phyloP scores from a whole-genome alignment of 1,284 basidiomycete genomes.

The Ustilago loliicola region DNA sequence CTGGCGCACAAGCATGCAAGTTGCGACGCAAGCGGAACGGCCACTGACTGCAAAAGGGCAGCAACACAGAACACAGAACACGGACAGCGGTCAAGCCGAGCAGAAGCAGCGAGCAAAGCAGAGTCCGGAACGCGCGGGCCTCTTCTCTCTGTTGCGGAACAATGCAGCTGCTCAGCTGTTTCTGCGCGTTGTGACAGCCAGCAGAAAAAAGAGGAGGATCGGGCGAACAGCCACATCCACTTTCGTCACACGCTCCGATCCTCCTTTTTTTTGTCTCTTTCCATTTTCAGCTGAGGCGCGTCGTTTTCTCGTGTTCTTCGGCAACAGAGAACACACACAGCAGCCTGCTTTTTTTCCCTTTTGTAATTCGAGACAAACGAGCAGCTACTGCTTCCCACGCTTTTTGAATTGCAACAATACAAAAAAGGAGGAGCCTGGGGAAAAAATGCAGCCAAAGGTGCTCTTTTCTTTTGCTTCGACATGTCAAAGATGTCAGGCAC shows the following conservation, averaged over 20 bases:
- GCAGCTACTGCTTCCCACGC: not conserved
- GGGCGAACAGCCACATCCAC: conserved; percentile 4
- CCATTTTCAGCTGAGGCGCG: not conserved
- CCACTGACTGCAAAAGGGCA: not conserved
- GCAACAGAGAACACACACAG: not conserved
- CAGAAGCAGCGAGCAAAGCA: too few relatives aligned
- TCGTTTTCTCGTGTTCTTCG: not conserved
- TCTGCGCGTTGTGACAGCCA: not conserved
- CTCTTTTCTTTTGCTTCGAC: too few relatives aligned
- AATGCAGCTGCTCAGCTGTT: conserved; percentile 5
- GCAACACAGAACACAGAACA: not conserved
- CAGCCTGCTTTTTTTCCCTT: not conserved
- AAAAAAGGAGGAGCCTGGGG: not conserved
- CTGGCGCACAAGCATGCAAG: conserved; percentile 19
- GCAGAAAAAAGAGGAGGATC: not conserved
- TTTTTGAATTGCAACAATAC: conserved; percentile 1
- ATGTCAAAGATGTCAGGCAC: not conserved
- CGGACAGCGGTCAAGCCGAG: not conserved
- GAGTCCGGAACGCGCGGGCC: conserved; percentile 12
- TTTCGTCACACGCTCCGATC: conserved; percentile 2
- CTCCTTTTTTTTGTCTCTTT: not conserved
- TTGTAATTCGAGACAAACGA: too few relatives aligned
- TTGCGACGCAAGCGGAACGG: conserved; percentile 35
- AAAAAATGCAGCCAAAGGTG: not conserved
- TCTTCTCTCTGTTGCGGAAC: not conserved